Base-by-base conservation (phyloP, 2,329 filamentous ascomycete genomes). In the Clonostachys rhizophaga region DNA sequence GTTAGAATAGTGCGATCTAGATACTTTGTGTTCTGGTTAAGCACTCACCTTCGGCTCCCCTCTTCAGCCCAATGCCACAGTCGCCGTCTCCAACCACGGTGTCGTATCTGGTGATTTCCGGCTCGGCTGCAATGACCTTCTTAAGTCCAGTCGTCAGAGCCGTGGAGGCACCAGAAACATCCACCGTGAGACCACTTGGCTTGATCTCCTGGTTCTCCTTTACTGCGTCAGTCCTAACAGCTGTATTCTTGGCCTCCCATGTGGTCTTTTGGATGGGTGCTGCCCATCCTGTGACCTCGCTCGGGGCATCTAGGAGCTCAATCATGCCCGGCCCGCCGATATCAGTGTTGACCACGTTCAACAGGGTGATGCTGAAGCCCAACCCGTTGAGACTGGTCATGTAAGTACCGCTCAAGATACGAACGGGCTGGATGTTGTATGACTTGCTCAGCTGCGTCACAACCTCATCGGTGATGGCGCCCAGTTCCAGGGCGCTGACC, bases 21-120 rank as follows among this genome's bases (percentile, higher is more conserved):
- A 16, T 17, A 44, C 34, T 20, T 34, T 42, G 33, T 16, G 13
- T 14, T 24, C 17, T 17, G 9, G 16, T 4, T 30, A 30, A n/a
- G 18, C 18, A 57, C 68, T 62, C 66, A 78, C 74, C 81, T 75
- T 95, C 86, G n/a, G 91, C 90, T 43, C 91, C 91, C 51, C 90
- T 83, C 71, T 89, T 90, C 51, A 96, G 72, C 6, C 89, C 89
- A 49, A 90, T 88, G 10, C 91, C 91, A 59, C 91, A 96, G 66
- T 96, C 91, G 42, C 91, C 91, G 60, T 96, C 91, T 40, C 91
- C 91, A 20, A 95, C 89, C 12, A 94, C 81, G 0, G 89, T 95
- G 60, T 90, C 87, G 57, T 82, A 90, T 44, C 71, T 77, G 1
- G 87, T 90, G 44, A 90, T 75, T 44, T 88, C 83, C 2, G 86